Evolutionary conservation across 163 green algal species (phyloP), one percentile per base, ranked within the genome.

Genomic region (Chlorella variabilis): DNA sequence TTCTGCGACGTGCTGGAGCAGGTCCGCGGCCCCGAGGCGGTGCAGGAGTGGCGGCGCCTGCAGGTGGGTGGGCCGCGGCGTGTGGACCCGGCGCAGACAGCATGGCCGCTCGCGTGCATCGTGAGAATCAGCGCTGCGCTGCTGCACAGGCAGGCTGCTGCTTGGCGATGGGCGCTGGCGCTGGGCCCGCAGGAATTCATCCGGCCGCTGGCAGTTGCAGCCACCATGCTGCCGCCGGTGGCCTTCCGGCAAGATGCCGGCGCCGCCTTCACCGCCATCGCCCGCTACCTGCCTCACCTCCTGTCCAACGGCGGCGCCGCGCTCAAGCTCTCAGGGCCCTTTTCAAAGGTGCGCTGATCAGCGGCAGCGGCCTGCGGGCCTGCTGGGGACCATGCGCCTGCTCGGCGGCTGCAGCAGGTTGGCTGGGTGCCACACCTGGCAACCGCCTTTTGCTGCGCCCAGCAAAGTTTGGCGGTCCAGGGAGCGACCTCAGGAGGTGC

Each of bases 151-250:
- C n/a, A n/a, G n/a, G n/a, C n/a, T n/a, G n/a, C n/a, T n/a, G n/a
- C n/a, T n/a, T n/a, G n/a, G n/a, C n/a, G n/a, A n/a, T n/a, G n/a
- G n/a, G n/a, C n/a, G n/a, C n/a, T n/a, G n/a, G n/a, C n/a, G n/a
- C n/a, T n/a, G 84, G 97, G 48, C 87, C 23, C 29, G 36, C 71
- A 98, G 77, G 38, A 73, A 13, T 78, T 78, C 2, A 93, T 98
- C 90, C 76, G 58, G 41, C 95, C 95, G 3, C 78, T 98, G 78
- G 86, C 91, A 49, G 67, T 83, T 38, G 91, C 89, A 11, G 94
- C 92, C 15, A 88, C 91, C 6, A 61, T 91, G n/a, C 94, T 97
- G 80, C 93, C 93, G 27, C 92, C 93, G 45, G 93, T 92, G 36
- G 93, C 92, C 6, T 83, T 97, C 15, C 71, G 93, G 18, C 74